These are phyloP conservation scores for Eucalyptus leucophloia DNA, from an alignment of 345 rosid genomes.

Conservation along the genomic window DNA sequence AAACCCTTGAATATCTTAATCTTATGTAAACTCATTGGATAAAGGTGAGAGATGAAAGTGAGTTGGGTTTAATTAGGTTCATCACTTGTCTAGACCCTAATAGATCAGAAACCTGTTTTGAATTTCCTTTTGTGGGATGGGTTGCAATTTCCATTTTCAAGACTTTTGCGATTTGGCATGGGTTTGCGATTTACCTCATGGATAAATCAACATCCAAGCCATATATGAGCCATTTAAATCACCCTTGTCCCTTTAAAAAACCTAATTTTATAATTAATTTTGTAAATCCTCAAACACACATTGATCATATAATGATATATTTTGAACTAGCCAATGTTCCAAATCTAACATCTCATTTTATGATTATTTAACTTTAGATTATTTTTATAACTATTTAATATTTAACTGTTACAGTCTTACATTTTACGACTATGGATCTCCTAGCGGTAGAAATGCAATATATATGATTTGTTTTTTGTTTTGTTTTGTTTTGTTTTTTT, in stretches of 20 bases:
- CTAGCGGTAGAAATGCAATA: background rate
- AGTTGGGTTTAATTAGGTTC: background rate
- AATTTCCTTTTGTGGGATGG: background rate
- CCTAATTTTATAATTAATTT: background rate
- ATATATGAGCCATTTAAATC: background rate
- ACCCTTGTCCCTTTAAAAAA: background rate
- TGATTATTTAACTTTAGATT: background rate
- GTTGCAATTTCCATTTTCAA: background rate
- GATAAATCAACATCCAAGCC: background rate
- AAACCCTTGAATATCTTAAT: background rate
- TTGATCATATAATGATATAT: background rate
- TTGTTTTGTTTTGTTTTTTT: too few relatives aligned
- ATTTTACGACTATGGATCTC: background rate
- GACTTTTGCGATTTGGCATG: background rate
- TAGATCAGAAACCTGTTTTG: background rate
- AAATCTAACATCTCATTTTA: background rate
- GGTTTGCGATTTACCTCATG: fast-evolving
- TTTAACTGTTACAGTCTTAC: background rate
- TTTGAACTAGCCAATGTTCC: background rate
- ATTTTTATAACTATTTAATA: background rate
- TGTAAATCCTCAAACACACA: background rate
- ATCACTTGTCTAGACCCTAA: background rate
- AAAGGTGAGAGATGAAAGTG: background rate
- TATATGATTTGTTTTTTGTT: too few relatives aligned
- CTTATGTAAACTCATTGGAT: background rate